These are phyloP conservation scores for Dioszegia hungarica DNA, from an alignment of 768 basidiomycete species.

Conservation along the genomic window DNA sequence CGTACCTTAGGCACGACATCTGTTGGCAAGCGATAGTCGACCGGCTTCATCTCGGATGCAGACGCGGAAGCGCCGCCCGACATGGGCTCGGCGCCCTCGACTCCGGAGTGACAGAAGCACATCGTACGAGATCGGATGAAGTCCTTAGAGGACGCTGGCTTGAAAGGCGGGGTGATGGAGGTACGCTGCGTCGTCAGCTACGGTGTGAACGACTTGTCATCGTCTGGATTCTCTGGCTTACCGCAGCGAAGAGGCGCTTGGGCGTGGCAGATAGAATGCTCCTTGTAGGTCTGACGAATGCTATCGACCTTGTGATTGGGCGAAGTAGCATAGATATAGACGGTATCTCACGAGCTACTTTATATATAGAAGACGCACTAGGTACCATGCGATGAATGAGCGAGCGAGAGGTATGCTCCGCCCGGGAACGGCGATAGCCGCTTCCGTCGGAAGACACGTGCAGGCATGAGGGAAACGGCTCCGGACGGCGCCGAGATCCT, in stretches of 20 bases:
- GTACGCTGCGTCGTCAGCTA: too few relatives aligned
- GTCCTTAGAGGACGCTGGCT: too few relatives aligned
- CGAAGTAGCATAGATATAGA: not conserved
- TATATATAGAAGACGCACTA: not conserved
- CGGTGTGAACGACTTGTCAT: not conserved
- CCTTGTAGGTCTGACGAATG: not conserved
- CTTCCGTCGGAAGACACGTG: too few relatives aligned
- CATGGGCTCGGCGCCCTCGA: not conserved
- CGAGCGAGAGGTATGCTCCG: too few relatives aligned
- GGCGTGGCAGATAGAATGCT: not conserved
- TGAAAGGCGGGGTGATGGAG: not conserved
- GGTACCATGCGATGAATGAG: not conserved
- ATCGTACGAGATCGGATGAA: not conserved
- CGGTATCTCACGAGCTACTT: not conserved
- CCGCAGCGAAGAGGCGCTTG: not conserved
- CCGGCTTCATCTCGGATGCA: slow-evolving; percentile 2
- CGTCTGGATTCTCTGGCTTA: not conserved
- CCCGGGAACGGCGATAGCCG: too few relatives aligned
- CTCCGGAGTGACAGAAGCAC: slow-evolving; percentile 8
- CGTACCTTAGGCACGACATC: slow-evolving; percentile 19
- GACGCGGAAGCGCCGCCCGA: slow-evolving; percentile 2
- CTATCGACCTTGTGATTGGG: not conserved
- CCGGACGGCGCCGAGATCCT: too few relatives aligned
- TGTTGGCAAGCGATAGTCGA: slow-evolving; percentile 24
- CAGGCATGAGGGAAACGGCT: too few relatives aligned